A percentile compares a stretch with the other conserved stretches of the same genome.
phyloP scores from a whole-genome alignment of 2,329 filamentous ascomycete genomes.

The Aspergillus transmontanensis region DNA sequence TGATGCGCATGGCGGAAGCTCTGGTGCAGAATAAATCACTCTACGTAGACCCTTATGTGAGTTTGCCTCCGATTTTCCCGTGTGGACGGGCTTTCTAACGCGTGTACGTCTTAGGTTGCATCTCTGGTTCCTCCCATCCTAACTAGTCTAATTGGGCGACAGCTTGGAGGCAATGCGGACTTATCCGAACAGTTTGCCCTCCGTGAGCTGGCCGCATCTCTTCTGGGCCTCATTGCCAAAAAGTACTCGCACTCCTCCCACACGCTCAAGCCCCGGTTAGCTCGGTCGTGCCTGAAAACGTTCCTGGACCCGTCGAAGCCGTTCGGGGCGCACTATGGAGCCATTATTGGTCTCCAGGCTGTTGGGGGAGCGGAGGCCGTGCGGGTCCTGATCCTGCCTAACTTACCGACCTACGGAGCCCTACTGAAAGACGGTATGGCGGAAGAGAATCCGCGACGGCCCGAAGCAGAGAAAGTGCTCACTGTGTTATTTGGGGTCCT shows the following conservation, averaged over 20 bases:
- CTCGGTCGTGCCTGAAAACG: slow-evolving; percentile 88
- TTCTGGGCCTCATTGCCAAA: slow-evolving; percentile 75
- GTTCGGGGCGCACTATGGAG: slow-evolving; percentile 83
- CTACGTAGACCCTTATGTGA: slow-evolving; percentile 69
- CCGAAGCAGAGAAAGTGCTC: slow-evolving; percentile 64
- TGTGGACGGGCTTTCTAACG: slow-evolving; percentile 17
- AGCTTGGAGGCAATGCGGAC: slow-evolving; percentile 64
- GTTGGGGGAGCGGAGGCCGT: slow-evolving; percentile 72
- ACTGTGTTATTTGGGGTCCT: slow-evolving; percentile 60
- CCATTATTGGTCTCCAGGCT: slow-evolving; percentile 75
- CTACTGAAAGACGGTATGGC: slow-evolving; percentile 60
- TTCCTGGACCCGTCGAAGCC: slow-evolving; percentile 86
- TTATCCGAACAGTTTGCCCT: slow-evolving; percentile 71
- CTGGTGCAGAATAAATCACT: slow-evolving; percentile 81
- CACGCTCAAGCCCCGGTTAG: slow-evolving; percentile 82
- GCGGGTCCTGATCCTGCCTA: slow-evolving; percentile 66
- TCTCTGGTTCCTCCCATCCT: slow-evolving; percentile 82
- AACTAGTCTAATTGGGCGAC: slow-evolving; percentile 85
- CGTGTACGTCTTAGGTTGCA: slow-evolving; percentile 49
- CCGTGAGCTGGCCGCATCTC: slow-evolving; percentile 78
- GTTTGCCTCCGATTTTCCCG: slow-evolving; percentile 17
- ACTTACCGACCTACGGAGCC: slow-evolving; percentile 65
- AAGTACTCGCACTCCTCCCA: slow-evolving; percentile 82
- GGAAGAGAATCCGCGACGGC: slow-evolving; percentile 52
- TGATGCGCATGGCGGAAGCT: slow-evolving; percentile 87